Conservation (phyloP, 202 grass and related monocot species). For the Zoysia matrella region DNA sequence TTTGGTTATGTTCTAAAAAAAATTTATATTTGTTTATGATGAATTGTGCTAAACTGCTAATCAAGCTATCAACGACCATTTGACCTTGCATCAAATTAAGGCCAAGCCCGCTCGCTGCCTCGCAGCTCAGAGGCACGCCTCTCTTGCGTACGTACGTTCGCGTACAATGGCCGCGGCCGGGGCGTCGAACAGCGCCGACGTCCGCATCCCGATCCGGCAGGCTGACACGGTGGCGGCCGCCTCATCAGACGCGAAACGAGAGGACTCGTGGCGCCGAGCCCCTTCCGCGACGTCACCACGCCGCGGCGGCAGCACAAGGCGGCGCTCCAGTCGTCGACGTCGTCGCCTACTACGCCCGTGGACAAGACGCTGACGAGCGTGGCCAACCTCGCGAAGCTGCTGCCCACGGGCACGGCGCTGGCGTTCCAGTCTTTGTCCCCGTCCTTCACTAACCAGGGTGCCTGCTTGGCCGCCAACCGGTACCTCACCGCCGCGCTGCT, state of each 20-base stretch:
- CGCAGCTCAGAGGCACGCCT: background rate
- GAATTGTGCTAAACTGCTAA: constrained; percentile 10
- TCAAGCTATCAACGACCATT: background rate
- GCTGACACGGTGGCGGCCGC: background rate
- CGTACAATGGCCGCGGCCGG: background rate
- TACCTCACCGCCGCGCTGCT: constrained; percentile 47
- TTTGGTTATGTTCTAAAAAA: background rate
- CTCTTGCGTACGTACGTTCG: background rate
- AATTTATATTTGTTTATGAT: background rate
- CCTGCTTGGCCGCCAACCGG: constrained; percentile 43
- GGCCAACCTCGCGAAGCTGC: constrained; percentile 12
- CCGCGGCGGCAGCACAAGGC: background rate
- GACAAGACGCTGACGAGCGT: constrained; percentile 45
- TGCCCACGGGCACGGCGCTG: constrained; percentile 65
- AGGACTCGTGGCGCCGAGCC: constrained; percentile 26
- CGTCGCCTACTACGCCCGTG: background rate
- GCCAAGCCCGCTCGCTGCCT: background rate
- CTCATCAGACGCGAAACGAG: constrained; percentile 6
- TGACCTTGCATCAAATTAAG: background rate
- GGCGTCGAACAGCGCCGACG: background rate
- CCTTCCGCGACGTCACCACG: background rate
- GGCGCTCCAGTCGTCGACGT: background rate
- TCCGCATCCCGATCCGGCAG: background rate
- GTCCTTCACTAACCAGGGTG: constrained; percentile 52
- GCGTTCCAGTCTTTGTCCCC: constrained; percentile 58